Evolutionary conservation across 768 basidiomycete species (phyloP).

Genomic region (Boletus rubropictus): DNA sequence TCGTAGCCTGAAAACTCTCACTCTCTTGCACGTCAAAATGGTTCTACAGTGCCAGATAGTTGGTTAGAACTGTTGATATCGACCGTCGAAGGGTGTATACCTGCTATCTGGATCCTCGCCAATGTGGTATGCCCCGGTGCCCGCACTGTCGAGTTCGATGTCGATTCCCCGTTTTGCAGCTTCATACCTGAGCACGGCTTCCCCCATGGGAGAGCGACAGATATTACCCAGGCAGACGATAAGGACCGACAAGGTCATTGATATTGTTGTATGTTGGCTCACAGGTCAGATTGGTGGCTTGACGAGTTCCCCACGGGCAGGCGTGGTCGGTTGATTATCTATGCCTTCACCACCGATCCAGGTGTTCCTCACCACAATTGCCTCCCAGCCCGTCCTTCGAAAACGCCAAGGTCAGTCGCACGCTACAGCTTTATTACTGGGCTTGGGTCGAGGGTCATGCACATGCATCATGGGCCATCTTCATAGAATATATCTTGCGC

Average conservation of each 20-base stretch:
- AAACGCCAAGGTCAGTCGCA: slow-evolving; percentile 63
- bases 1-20: slow-evolving; percentile 19
- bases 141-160: slow-evolving; percentile 75
- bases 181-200: slow-evolving; percentile 72
- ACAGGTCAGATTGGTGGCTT: not conserved
- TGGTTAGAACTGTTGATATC: not conserved
- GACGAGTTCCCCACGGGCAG: not conserved
- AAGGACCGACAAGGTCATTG: slow-evolving; percentile 49
- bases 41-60: slow-evolving; percentile 42
- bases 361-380: slow-evolving; percentile 80
- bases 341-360: slow-evolving; percentile 85
- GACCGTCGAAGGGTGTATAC: slow-evolving; percentile 34
- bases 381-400: slow-evolving; percentile 69
- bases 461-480: not conserved
- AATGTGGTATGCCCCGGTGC: slow-evolving; percentile 78
- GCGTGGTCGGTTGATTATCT: slow-evolving; percentile 4
- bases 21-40: slow-evolving; percentile 65
- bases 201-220: slow-evolving; percentile 89
- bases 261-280: not conserved
- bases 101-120: slow-evolving; percentile 81
- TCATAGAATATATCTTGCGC: slow-evolving; percentile 70
- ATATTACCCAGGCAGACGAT: slow-evolving; percentile 82
- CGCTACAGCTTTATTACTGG: not conserved
- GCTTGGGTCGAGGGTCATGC: not conserved
- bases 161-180: slow-evolving; percentile 62